phyloP scores from a whole-genome alignment of 306 rosid species.

The Trifolium subterraneum region DNA sequence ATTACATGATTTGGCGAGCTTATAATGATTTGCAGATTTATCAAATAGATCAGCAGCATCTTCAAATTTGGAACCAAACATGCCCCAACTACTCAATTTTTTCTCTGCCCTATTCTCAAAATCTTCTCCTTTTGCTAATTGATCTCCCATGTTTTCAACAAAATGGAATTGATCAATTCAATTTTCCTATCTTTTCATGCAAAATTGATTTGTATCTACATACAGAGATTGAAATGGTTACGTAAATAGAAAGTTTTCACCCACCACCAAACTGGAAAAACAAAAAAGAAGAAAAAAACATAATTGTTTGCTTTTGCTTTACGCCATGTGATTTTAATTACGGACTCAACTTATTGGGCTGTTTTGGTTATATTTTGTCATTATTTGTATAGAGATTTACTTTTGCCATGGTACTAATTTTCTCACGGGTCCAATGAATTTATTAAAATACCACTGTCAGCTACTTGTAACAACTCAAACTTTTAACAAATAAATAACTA shows the following conservation, averaged over 20 bases:
- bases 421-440: too few species aligned
- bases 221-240: not conserved
- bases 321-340: not conserved
- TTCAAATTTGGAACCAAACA: conserved; percentile 82
- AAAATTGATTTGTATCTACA: not conserved
- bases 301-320: not conserved
- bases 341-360: conserved; percentile 19
- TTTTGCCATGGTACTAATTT: too few species aligned
- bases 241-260: conserved; percentile 6
- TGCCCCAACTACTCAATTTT: conserved; percentile 85
- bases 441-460: too few species aligned
- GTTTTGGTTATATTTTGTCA: not conserved
- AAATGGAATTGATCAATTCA: conserved; percentile 24
- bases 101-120: conserved; percentile 84
- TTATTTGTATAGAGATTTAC: too few species aligned
- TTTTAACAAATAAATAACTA: too few species aligned
- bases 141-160: conserved; percentile 71
- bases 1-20: conserved; percentile 86
- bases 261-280: conserved; percentile 2
- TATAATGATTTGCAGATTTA: conserved; percentile 83
- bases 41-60: conserved; percentile 95
- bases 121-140: conserved; percentile 68
- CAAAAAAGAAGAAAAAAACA: not conserved
- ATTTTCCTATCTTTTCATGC: conserved; percentile 6
- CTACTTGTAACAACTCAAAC: too few species aligned